Percentiles rank a stretch among this genome's conserved stretches.
These are phyloP conservation scores for Punica granatum DNA, from an alignment of 345 rosid species.

Conservation along the genomic window DNA sequence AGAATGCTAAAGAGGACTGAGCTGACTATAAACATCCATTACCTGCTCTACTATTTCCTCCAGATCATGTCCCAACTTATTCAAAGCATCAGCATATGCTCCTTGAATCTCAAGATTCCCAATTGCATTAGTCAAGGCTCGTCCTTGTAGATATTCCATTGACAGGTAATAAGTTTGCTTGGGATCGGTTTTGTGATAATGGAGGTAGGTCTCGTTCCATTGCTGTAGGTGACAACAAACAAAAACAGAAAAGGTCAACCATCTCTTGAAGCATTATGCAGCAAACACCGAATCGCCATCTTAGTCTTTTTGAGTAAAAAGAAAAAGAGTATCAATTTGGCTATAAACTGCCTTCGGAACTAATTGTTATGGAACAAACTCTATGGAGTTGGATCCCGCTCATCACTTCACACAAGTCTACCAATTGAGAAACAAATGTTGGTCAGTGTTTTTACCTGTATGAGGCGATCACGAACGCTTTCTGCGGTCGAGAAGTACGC, in stretches of 20 bases:
- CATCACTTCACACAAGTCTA: background rate
- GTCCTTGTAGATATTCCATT: constrained; percentile 98
- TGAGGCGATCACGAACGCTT: constrained; percentile 87
- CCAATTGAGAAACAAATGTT: background rate
- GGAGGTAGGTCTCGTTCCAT: constrained; percentile 85
- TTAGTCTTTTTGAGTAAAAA: too few species aligned
- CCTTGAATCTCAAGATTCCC: constrained; percentile 66
- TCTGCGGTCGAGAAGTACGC: constrained; percentile 79
- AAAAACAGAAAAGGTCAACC: background rate
- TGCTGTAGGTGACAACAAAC: constrained; percentile 38
- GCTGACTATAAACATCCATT: background rate
- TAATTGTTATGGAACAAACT: background rate
- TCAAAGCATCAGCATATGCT: constrained; percentile 79
- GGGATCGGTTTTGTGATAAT: constrained; percentile 71
- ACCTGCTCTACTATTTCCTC: constrained; percentile 94
- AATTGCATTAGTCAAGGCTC: constrained; percentile 81
- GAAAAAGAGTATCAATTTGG: background rate
- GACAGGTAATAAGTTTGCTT: constrained; percentile 94
- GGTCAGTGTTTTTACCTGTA: constrained; percentile 34
- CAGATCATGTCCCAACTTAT: constrained; percentile 65
- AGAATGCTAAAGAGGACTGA: background rate
- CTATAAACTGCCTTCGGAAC: background rate
- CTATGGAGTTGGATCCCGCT: background rate
- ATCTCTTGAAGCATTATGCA: background rate
- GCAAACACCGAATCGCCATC: background rate